These are phyloP conservation scores for Wickerhamiella kurtzmanii DNA, from an alignment of 805 yeast species.

Conservation along the genomic window DNA sequence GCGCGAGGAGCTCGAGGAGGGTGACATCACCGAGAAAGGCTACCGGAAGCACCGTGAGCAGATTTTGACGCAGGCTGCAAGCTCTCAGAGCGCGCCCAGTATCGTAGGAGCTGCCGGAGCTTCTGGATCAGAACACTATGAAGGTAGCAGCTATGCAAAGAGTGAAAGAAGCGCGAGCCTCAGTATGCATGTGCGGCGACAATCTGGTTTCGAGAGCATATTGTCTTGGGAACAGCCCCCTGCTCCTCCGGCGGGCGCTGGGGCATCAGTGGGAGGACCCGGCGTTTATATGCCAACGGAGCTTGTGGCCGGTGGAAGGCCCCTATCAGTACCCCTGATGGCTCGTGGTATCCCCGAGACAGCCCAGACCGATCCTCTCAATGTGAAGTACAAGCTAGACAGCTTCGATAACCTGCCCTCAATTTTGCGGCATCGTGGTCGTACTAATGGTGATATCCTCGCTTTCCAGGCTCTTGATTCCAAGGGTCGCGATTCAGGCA, in stretches of 20 bases:
- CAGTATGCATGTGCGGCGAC: not conserved
- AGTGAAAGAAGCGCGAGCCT: not conserved
- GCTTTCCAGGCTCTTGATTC: conserved; percentile 64
- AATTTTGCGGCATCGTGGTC: conserved; percentile 60
- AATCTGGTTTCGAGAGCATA: not conserved
- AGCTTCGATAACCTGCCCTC: conserved; percentile 51
- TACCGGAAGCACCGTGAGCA: conserved; percentile 44
- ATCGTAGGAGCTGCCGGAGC: not conserved
- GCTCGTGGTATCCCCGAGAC: conserved; percentile 22
- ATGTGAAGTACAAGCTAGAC: conserved; percentile 21
- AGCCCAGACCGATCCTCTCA: conserved; percentile 27
- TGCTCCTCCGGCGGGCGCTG: not conserved
- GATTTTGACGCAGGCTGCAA: conserved; percentile 22
- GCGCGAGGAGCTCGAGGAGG: conserved; percentile 33
- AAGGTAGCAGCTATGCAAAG: not conserved
- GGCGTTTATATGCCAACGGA: not conserved
- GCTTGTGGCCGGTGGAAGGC: not conserved
- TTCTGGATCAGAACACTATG: not conserved
- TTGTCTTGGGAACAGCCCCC: not conserved
- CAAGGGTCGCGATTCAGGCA: conserved; percentile 38
- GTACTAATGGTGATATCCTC: conserved; percentile 45
- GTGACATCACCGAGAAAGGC: conserved; percentile 62
- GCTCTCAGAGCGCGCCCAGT: conserved; percentile 4
- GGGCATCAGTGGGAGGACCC: conserved; percentile 3
- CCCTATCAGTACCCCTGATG: conserved; percentile 18